Evolutionary conservation across 1,139 yeast genomes (phyloP).

Genomic region (Sugiyamaella novakii): DNA sequence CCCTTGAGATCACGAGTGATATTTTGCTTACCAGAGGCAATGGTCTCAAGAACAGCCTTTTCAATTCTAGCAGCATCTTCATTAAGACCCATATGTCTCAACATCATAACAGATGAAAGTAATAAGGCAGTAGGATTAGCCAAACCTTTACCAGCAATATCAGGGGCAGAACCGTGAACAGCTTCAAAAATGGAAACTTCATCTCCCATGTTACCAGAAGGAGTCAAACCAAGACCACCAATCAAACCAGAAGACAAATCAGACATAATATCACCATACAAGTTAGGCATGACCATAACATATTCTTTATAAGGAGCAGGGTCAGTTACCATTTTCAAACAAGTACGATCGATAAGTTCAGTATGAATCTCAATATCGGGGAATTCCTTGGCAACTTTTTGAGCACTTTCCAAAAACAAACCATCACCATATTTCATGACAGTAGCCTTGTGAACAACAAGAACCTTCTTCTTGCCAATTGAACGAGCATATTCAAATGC

Average conservation of each 20-base stretch:
- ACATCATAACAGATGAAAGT: constrained; percentile 97
- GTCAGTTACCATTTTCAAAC: constrained; percentile 84
- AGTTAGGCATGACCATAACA: constrained; percentile 99
- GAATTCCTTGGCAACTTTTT: constrained; percentile 85
- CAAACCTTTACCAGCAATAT: constrained; percentile 95
- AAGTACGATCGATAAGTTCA: constrained; percentile 94
- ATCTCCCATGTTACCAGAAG: constrained; percentile 99
- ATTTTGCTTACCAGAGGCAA: constrained; percentile 91
- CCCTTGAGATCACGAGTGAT: constrained; percentile 98
- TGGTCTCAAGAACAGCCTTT: constrained; percentile 84
- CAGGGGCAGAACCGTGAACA: constrained; percentile 99
- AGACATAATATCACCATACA: constrained; percentile 96
- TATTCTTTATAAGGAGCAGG: constrained; percentile 80
- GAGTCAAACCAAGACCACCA: constrained; percentile 98
- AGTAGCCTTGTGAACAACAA: constrained; percentile 97
- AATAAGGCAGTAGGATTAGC: constrained; percentile 98
- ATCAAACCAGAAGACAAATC: constrained; percentile 96
- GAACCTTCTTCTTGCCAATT: constrained; percentile 82
- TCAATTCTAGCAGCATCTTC: constrained; percentile 81
- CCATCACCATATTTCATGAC: constrained; percentile 99
- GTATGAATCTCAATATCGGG: constrained; percentile 82
- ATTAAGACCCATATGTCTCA: constrained; percentile 93
- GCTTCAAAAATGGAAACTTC: constrained; percentile 97
- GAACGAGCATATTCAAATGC: constrained; percentile 96
- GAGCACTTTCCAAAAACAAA: constrained; percentile 88